phyloP scores from a whole-genome alignment of 768 basidiomycete species.

The Leccinum broughii region DNA sequence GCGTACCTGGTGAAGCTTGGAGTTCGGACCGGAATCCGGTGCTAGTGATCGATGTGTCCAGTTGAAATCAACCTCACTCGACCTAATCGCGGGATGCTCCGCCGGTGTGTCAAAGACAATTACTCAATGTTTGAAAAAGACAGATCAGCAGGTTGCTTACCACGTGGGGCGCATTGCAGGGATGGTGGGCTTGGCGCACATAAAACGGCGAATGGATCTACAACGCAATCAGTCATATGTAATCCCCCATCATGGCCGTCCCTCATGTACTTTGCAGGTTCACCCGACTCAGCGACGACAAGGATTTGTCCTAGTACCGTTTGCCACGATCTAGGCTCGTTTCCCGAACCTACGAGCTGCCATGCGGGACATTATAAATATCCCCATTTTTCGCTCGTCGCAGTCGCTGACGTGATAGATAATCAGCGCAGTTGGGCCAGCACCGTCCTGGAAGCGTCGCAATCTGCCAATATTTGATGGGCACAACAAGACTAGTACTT shows the following conservation, averaged over 20 bases:
- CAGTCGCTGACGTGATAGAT: constrained; percentile 1
- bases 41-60: not conserved
- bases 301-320: not conserved
- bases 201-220: not conserved
- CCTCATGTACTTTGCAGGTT: not conserved
- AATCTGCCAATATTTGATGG: not conserved
- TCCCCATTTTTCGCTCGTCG: not conserved
- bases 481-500: not conserved
- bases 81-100: not conserved
- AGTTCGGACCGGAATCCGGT: not conserved
- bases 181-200: not conserved
- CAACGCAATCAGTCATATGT: not conserved
- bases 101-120: not conserved
- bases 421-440: not conserved
- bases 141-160: not conserved
- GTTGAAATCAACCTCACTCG: not conserved
- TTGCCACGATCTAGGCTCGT: not conserved
- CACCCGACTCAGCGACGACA: not conserved
- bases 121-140: not conserved
- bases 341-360: not conserved
- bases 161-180: not conserved
- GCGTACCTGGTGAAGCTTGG: not conserved
- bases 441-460: not conserved
- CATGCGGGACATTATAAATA: not conserved
- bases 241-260: not conserved